A percentile compares a stretch with the other conserved stretches of the same genome.
Evolutionary conservation across 257 asterid species (phyloP).

Genomic region (Solanum bulbocastanum): DNA sequence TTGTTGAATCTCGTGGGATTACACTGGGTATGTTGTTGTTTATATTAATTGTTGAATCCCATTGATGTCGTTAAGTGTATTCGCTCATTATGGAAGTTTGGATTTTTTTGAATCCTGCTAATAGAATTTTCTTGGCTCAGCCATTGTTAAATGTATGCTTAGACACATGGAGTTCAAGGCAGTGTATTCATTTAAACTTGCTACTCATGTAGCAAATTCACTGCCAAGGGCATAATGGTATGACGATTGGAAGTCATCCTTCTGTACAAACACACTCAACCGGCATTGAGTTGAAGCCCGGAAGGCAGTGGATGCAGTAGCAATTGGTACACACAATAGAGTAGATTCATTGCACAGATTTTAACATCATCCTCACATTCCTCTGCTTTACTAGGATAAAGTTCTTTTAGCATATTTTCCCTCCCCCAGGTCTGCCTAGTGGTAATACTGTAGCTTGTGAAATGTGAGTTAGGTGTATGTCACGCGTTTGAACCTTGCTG

Average conservation of each 20-base stretch:
- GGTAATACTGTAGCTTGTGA: background rate
- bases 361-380: background rate
- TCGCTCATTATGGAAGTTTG: background rate
- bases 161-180: background rate
- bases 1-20: background rate
- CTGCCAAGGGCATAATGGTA: background rate
- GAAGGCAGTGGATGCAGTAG: background rate
- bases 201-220: background rate
- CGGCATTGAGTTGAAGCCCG: background rate
- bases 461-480: background rate
- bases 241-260: background rate
- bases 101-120: background rate
- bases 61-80: background rate
- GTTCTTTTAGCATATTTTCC: background rate
- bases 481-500: background rate
- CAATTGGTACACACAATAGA: background rate
- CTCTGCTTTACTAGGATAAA: background rate
- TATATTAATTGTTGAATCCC: background rate
- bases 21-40: background rate
- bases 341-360: background rate
- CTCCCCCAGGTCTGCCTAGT: background rate
- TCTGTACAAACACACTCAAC: background rate
- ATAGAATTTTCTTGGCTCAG: background rate
- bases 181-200: background rate
- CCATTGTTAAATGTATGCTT: background rate